Evolutionary conservation across 1,284 basidiomycete species (phyloP), one percentile per base, ranked within the genome.

Genomic region (Cryptococcus sp.): DNA sequence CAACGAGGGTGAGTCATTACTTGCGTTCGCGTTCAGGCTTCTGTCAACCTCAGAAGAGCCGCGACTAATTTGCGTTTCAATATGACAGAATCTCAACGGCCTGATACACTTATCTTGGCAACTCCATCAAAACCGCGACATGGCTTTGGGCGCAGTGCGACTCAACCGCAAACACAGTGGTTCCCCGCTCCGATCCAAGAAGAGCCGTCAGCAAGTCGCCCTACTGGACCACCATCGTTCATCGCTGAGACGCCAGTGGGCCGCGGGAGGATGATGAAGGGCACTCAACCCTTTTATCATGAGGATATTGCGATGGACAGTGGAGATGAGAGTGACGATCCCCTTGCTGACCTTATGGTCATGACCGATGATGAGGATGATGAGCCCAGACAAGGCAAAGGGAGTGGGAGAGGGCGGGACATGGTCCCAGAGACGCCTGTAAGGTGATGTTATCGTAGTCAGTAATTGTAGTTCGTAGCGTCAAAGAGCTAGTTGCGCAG

Each of bases 291-390:
- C 22, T 57, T 52, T 35, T 15, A 5, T 50, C 22, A 27, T 11
- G n/a, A 53, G 17, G 42, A 50, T 17, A 49, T 51, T 20, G 55
- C 51, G 27, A 48, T 57, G 3, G 64, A 68, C 40, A 57, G 58
- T 5, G 66, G 45, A n/a, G 67, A 68, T 4, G 66, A 64, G 38
- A 60, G 57, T 43, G 71, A 71, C 43, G 72, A 69, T 58, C 60
- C 66, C 15, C 48, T 75, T 20, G 75, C 50, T 1, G 73, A 67
- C 6, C 53, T 75, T 20, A 75, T 75, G 75, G 73, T 75, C 41
- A 69, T 70, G 65, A 77, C 75, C 5, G 75, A 77, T 58, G 75
- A 77, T 55, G 75, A 75, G 39, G 72, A 72, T 60, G 67, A 65
- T 10, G 65, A 60, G 5, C 49, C 11, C 23, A 30, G 48, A 15